Evolutionary conservation across 202 grass and related monocot species (phyloP), one percentile per base, ranked within the genome.

Genomic region (Miscanthus sacchariflorus): DNA sequence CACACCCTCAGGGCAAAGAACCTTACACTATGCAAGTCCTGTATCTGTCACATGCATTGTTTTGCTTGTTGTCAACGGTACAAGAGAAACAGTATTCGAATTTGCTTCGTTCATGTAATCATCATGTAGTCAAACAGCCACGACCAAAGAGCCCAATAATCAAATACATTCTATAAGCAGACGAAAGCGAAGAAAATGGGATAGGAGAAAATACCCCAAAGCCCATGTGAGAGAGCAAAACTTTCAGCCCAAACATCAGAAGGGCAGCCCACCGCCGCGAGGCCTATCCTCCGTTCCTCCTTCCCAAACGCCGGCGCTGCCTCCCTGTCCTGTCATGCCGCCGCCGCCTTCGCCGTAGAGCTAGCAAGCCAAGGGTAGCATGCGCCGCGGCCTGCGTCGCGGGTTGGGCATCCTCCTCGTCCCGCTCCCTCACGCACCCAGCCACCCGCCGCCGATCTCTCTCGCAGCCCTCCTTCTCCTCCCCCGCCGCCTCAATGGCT

Each of bases 331-430:
- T 42, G 85, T 80, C 82, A 98, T 94, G 93, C 63, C 42, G 59
- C 81, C n/a, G 48, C 33, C 42, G 59, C 81, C n/a, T 39, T n/a
- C 46, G 38, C 19, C 30, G 39, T 30, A 79, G 74, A 87, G 85
- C 45, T 70, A 86, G 18, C 61, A 25, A 63, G n/a, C 27, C 48
- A 52, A 36, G 13, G 84, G 72, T 84, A 91, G 86, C 65, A 91
- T 91, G 86, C 82, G 65, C 70, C 54, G 82, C 67, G 45, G 77
- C 75, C 59, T 95, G 78, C 88, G 78, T 4, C 80, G 87, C 40
- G 89, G 91, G 45, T 79, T 98, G 82, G 89, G 80, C 61, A 84
- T 90, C 84, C 80, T 98, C 77, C 80, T 94, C 33, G 76, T 88
- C 71, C 82, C 90, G 12, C 49, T 67, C 72, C 72, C 77, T 6